A percentile compares a stretch with the other conserved stretches of the same genome.
Evolutionary conservation across 768 basidiomycete genomes (phyloP).

Genomic region (Rhizopogon vinicolor): DNA sequence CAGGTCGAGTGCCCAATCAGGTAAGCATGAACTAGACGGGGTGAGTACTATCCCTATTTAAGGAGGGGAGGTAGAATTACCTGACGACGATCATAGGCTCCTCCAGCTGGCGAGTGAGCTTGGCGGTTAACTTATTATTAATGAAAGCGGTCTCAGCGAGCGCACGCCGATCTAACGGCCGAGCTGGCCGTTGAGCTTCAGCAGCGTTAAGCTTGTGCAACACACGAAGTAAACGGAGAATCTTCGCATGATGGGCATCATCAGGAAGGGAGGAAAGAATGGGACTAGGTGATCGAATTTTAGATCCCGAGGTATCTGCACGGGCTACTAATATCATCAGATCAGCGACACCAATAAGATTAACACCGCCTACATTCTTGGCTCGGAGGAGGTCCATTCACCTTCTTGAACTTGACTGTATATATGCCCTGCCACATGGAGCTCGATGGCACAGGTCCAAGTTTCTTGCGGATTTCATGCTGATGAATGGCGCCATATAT

Average conservation of each 20-base stretch:
- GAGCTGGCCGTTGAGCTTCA: conserved; percentile 55
- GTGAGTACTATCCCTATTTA: neutral
- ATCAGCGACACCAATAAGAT: neutral
- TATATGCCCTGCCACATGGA: conserved; percentile 89
- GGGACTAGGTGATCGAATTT: conserved; percentile 60
- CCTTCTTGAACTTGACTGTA: conserved; percentile 90
- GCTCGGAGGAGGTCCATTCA: conserved; percentile 69
- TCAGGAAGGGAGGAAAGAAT: conserved; percentile 77
- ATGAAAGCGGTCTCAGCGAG: conserved; percentile 85
- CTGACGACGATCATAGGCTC: conserved; percentile 99
- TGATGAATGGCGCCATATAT: conserved; percentile 97
- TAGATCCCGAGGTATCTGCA: conserved; percentile 35
- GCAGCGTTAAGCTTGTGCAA: conserved; percentile 77
- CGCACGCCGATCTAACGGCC: conserved; percentile 47
- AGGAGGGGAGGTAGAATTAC: conserved; percentile 36
- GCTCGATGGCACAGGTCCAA: conserved; percentile 56
- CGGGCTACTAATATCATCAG: conserved; percentile 13
- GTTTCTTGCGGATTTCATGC: conserved; percentile 77
- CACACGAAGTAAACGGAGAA: conserved; percentile 84
- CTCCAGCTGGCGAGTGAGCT: conserved; percentile 94
- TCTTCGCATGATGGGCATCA: conserved; percentile 83
- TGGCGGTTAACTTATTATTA: conserved; percentile 97
- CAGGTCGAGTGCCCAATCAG: conserved; percentile 95
- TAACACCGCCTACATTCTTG: conserved; percentile 49
- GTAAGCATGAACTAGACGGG: conserved; percentile 75